Evolutionary conservation across 1,139 yeast genomes (phyloP), one percentile per base, ranked within the genome.

Genomic region (Lodderomyces metapsilosis): DNA sequence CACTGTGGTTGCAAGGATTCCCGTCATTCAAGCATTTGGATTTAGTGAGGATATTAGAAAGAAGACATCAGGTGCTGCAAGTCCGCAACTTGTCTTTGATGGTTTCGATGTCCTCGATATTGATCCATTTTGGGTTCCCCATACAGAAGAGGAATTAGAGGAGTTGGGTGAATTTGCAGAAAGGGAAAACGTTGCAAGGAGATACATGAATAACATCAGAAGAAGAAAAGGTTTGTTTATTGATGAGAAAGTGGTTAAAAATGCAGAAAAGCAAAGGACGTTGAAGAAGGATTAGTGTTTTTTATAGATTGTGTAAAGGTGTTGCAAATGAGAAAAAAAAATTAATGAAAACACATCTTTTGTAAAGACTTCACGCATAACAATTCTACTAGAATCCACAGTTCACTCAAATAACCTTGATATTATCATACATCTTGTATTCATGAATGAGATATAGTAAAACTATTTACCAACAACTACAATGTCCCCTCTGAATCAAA

Each of bases 111-210:
- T 83, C 49, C 76, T 91, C 40, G 95, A 88, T 48, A 79, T 86
- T 51, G 98, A 94, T 67, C 99, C 99, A 32, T 94, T 85, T 72
- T 94, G 99, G 99, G 96, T 92, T 10, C 98, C 99, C n/a, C 88
- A 92, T 5, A 94, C 98, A 0, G 97, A 88, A 54, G 98, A 89
- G 60, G 98, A 94, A 59, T 66, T 92, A 38, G 98, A 92, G 58
- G 95, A 89, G 46, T 69, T 88, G 38, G 99, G 98, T 22, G 96
- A 88, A 50, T 77, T 80, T 52, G 96, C 97, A 0, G 98, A 94
- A 54, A 78, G 88, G 54, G 98, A 89, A 54, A 92, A 92, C 57
- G 71, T 89, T 45, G 98, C 97, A 0, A 76, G 95, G 59, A 72
- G 75, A 53, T 92, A 92, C 59, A 86, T 92, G 84, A 88, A 88